phyloP scores from a whole-genome alignment of 306 rosid genomes.

The Psophocarpus tetragonolobus region DNA sequence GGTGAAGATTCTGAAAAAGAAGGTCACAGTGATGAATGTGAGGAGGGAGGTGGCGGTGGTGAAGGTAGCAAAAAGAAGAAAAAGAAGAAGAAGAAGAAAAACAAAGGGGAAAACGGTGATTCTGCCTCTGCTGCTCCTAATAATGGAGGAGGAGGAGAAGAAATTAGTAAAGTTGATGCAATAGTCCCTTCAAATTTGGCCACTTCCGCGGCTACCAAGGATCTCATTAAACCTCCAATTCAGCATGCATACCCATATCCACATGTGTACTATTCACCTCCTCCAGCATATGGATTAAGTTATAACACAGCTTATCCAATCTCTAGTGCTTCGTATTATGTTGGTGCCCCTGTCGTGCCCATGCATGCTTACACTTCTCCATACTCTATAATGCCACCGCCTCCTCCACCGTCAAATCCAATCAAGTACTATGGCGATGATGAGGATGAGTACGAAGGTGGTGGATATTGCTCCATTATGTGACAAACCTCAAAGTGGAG shows the following conservation, averaged over 20 bases:
- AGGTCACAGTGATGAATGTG: slow-evolving; percentile 8
- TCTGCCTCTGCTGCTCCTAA: slow-evolving; percentile 25
- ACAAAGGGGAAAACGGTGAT: slow-evolving; percentile 40
- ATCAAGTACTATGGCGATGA: slow-evolving; percentile 33
- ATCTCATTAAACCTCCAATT: slow-evolving; percentile 45
- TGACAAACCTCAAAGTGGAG: slow-evolving; percentile 32
- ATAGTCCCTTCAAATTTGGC: slow-evolving; percentile 15
- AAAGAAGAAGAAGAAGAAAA: slow-evolving; percentile 81
- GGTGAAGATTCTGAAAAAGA: slow-evolving; percentile 33
- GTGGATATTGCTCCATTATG: slow-evolving; percentile 67
- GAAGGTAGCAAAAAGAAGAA: slow-evolving; percentile 51
- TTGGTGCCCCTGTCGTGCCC: slow-evolving; percentile 51
- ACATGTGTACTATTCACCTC: slow-evolving; percentile 39
- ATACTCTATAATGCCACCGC: slow-evolving; percentile 39
- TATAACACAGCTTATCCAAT: slow-evolving; percentile 63
- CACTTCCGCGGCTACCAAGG: slow-evolving; percentile 19
- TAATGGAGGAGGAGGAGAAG: slow-evolving; percentile 46
- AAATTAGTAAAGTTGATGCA: slow-evolving; percentile 26
- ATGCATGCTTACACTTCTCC: slow-evolving; percentile 49
- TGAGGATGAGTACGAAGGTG: slow-evolving; percentile 44
- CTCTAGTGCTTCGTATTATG: slow-evolving; percentile 48
- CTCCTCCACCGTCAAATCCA: slow-evolving; percentile 45
- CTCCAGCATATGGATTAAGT: slow-evolving; percentile 50
- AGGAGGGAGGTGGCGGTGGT: slow-evolving; percentile 34
- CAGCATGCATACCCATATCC: slow-evolving; percentile 61